Base-by-base conservation (phyloP, 352 stramenopile species). In the Phytophthora nicotianae region DNA sequence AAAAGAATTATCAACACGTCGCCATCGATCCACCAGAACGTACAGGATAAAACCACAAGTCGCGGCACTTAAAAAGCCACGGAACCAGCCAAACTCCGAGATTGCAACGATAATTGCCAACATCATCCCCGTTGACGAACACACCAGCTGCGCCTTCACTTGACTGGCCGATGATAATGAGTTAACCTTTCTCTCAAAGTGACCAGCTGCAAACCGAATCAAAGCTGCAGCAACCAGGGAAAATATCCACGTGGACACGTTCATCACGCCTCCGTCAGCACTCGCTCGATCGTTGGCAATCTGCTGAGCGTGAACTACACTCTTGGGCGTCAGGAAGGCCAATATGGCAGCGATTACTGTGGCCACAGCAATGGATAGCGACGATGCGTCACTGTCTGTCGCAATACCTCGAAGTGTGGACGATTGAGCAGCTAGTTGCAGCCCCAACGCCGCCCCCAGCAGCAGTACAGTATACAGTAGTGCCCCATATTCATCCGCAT, bases 401-500 rank as follows among this genome's bases (percentile, higher is more conserved):
- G 59, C 40, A 57, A 68, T 23, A 38, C 27, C 45, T 51, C 64
- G 8, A 41, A 73, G 27, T 9, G 47, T 8, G 13, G 53, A 20
- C 16, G 43, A 59, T 9, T 72, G 47, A 11, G 58, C 42, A 11
- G 56, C 50, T 38, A 64, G 4, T 26, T 77, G 63, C 61, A 83
- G 73, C 6, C 50, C 77, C 48, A 92, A 50, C 38, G 76, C 60
- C 20, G 77, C 33, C 1, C 62, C 79, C 8, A 90, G 68, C 9
- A 92, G 68, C 48, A 73, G 4, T 21, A 89, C 37, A 29, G 81
- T 83, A 43, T 82, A 65, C 47, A 90, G 38, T 19, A 92, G 62
- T 11, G 83, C 79, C 33, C 83, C 83, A 61, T 92, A 90, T 49
- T 85, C 75, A 51, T 85, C 76, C 11, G 77, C 70, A 40, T 83